These are phyloP conservation scores for Botrytis deweyae DNA, from an alignment of 2,329 filamentous ascomycete genomes.

Conservation along the genomic window DNA sequence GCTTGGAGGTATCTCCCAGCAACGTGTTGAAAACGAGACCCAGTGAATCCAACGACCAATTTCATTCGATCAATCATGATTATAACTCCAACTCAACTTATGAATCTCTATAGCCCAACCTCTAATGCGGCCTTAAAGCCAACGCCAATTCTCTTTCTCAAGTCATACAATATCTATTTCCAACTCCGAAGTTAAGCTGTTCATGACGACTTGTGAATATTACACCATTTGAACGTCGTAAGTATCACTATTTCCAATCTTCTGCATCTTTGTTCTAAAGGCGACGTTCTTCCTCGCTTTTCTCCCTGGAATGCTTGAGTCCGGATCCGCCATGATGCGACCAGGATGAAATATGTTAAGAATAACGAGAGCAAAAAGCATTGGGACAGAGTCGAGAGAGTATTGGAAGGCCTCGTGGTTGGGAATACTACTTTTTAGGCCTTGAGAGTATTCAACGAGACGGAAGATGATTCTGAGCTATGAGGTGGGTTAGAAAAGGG, in stretches of 20 bases:
- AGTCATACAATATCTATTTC: neutral
- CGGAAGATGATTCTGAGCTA: constrained; percentile 60
- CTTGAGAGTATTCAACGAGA: constrained; percentile 54
- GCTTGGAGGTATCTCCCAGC: neutral
- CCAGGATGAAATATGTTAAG: neutral
- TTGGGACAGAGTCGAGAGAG: constrained; percentile 53
- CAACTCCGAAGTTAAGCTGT: neutral
- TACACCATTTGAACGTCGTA: neutral
- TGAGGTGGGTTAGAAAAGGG: constrained; percentile 4
- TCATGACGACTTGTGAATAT: neutral
- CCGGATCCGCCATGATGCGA: neutral
- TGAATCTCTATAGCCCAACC: neutral
- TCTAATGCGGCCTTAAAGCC: neutral
- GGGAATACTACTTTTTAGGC: constrained; percentile 46
- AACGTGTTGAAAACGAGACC: neutral
- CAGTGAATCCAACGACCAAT: neutral
- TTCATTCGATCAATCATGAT: neutral
- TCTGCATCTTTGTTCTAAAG: neutral
- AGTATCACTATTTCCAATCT: neutral
- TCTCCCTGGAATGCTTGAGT: neutral
- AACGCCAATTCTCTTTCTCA: neutral
- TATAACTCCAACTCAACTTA: neutral
- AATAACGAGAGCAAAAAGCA: constrained; percentile 39
- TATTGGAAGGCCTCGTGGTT: constrained; percentile 53
- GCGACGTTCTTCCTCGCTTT: neutral